Conservation (phyloP, 2,329 filamentous ascomycete species). For the Aspergillus ruber region DNA sequence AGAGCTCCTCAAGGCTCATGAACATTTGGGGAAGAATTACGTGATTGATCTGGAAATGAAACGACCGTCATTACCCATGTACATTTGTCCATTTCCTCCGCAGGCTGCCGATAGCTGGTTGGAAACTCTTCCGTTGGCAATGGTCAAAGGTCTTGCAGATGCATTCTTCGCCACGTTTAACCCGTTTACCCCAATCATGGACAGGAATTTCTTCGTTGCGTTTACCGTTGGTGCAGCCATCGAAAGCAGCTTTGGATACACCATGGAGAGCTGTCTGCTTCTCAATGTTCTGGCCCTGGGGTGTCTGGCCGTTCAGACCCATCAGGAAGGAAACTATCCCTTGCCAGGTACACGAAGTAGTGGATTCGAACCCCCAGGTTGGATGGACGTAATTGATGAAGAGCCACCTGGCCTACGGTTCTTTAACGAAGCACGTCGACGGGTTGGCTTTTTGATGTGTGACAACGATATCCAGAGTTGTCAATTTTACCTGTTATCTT, state of each 20-base stretch:
- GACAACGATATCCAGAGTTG: constrained; percentile 46
- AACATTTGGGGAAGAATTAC: constrained; percentile 42
- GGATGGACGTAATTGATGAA: constrained; percentile 32
- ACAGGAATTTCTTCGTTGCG: constrained; percentile 47
- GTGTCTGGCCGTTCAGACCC: constrained; percentile 44
- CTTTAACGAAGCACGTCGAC: constrained; percentile 49
- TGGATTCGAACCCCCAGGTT: constrained; percentile 32
- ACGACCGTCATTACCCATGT: constrained; percentile 39
- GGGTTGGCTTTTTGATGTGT: constrained; percentile 47
- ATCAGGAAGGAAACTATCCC: constrained; percentile 45
- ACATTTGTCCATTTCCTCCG: constrained; percentile 31
- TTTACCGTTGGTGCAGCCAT: constrained; percentile 45
- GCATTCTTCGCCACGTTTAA: constrained; percentile 52
- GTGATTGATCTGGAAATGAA: constrained; percentile 46
- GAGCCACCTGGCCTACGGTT: constrained; percentile 45
- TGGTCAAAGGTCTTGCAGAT: constrained; percentile 48
- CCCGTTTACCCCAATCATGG: constrained; percentile 47
- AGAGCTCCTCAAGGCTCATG: constrained; percentile 32
- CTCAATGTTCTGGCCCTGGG: constrained; percentile 48
- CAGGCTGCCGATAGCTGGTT: constrained; percentile 39
- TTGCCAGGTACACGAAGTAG: constrained; percentile 31
- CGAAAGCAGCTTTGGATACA: constrained; percentile 46
- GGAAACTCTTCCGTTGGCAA: constrained; percentile 41
- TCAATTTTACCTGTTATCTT: constrained; percentile 48
- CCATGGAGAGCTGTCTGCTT: constrained; percentile 48